Conservation (phyloP, 2,329 filamentous ascomycete species). For the Ascochyta clinopodiicola region DNA sequence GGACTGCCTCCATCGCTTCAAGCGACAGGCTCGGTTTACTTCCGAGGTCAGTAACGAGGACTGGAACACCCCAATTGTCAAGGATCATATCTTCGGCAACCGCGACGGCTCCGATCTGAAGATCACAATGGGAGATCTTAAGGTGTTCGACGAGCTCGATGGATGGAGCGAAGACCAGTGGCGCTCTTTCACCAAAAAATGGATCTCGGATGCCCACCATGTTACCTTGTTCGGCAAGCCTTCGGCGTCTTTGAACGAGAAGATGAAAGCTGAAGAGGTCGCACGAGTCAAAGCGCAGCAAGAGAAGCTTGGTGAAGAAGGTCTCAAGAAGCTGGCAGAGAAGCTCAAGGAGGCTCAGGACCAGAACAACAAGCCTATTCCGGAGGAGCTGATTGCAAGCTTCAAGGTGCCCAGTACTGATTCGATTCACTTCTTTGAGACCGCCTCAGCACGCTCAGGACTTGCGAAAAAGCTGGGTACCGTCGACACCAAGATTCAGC, state of each 20-base stretch:
- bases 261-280: conserved; percentile 82
- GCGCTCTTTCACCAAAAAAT: conserved; percentile 80
- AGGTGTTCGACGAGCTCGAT: conserved; percentile 70
- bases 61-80: conserved; percentile 85
- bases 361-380: conserved; percentile 88
- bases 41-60: conserved; percentile 82
- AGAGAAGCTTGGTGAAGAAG: conserved; percentile 79
- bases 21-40: conserved; percentile 80
- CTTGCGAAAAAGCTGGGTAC: conserved; percentile 74
- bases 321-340: conserved; percentile 75
- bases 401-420: conserved; percentile 85
- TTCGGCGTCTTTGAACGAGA: conserved; percentile 77
- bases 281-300: conserved; percentile 79
- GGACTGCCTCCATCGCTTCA: conserved; percentile 84
- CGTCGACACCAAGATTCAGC: conserved; percentile 73
- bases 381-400: conserved; percentile 76
- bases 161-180: conserved; percentile 85
- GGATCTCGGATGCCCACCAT: conserved; percentile 84
- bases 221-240: conserved; percentile 88
- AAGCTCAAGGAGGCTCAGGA: conserved; percentile 83
- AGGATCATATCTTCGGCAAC: conserved; percentile 88
- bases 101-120: conserved; percentile 70
- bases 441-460: conserved; percentile 82
- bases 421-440: conserved; percentile 94
- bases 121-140: conserved; percentile 50